These are phyloP conservation scores for Penicillium occitanis DNA, from an alignment of 2,329 filamentous ascomycete genomes.

Conservation along the genomic window DNA sequence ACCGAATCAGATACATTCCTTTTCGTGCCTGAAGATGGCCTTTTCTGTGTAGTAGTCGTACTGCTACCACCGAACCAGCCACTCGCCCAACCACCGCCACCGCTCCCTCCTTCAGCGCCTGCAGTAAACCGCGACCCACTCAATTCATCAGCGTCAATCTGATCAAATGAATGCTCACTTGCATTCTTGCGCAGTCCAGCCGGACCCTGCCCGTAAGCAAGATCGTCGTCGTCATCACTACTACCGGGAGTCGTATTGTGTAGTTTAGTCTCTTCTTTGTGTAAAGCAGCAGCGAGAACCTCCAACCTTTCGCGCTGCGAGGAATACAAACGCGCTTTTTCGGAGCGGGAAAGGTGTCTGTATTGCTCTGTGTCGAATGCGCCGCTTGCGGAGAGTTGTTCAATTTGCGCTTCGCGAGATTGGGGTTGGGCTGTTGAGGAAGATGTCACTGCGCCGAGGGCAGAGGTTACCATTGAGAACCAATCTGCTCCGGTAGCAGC, in stretches of 20 bases:
- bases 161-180: slow-evolving; percentile 86
- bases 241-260: slow-evolving; percentile 24
- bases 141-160: slow-evolving; percentile 72
- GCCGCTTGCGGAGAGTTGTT: slow-evolving; percentile 58
- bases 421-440: slow-evolving; percentile 29
- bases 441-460: slow-evolving; percentile 62
- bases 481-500: slow-evolving; percentile 59
- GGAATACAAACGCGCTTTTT: slow-evolving; percentile 71
- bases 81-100: slow-evolving; percentile 16
- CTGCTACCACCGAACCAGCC: slow-evolving; percentile 20
- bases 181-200: slow-evolving; percentile 68
- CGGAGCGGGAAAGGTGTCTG: slow-evolving; percentile 58
- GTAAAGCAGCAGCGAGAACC: slow-evolving; percentile 72
- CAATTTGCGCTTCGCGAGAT: slow-evolving; percentile 42
- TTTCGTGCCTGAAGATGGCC: slow-evolving; percentile 4
- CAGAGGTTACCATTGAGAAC: slow-evolving; percentile 73
- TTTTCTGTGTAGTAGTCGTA: not conserved
- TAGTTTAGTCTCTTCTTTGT: slow-evolving; percentile 71
- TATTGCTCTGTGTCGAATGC: slow-evolving; percentile 71
- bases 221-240: slow-evolving; percentile 35
- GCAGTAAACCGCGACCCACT: not conserved
- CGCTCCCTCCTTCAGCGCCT: not conserved
- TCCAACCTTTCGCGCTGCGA: slow-evolving; percentile 76
- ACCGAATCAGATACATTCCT: slow-evolving; percentile 20
- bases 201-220: slow-evolving; percentile 38